A percentile compares a stretch with the other conserved stretches of the same genome.
phyloP scores from a whole-genome alignment of 306 rosid species.

The Cucurbita pepo region DNA sequence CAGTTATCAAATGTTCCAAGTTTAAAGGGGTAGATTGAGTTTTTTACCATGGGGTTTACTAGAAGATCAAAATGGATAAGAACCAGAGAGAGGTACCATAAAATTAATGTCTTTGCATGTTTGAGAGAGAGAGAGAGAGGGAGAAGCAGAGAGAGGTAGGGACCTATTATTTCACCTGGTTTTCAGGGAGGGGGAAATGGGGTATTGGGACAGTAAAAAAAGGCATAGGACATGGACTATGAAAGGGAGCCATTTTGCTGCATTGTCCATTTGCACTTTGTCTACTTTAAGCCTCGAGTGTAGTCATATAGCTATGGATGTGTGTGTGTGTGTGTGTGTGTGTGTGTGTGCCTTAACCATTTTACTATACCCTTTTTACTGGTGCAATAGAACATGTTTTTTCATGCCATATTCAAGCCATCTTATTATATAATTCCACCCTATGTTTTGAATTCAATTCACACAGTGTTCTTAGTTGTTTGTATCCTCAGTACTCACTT shows the following conservation, averaged over 20 bases:
- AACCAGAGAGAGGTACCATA: not conserved
- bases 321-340: too few species aligned
- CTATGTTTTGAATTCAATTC: not conserved
- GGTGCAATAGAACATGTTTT: not conserved
- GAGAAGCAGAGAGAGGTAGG: slow-evolving; percentile 1
- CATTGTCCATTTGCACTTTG: not conserved
- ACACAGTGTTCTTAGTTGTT: not conserved
- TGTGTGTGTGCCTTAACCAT: not conserved
- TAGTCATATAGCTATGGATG: not conserved
- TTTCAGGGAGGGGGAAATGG: not conserved
- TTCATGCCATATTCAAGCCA: not conserved
- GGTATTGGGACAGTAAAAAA: not conserved
- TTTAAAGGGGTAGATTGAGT: too few species aligned
- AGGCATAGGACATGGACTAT: not conserved
- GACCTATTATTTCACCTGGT: slow-evolving; percentile 7
- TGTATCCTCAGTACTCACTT: not conserved
- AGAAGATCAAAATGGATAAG: not conserved
- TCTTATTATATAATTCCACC: not conserved
- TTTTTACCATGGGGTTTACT: too few species aligned
- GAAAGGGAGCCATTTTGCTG: slow-evolving; percentile 10
- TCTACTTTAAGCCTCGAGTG: not conserved
- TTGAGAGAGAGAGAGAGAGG: not conserved
- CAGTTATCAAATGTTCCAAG: not conserved
- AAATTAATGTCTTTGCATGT: not conserved
- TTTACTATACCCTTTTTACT: not conserved